phyloP scores from a whole-genome alignment of 768 basidiomycete species.

The Hygrocybe punicea region DNA sequence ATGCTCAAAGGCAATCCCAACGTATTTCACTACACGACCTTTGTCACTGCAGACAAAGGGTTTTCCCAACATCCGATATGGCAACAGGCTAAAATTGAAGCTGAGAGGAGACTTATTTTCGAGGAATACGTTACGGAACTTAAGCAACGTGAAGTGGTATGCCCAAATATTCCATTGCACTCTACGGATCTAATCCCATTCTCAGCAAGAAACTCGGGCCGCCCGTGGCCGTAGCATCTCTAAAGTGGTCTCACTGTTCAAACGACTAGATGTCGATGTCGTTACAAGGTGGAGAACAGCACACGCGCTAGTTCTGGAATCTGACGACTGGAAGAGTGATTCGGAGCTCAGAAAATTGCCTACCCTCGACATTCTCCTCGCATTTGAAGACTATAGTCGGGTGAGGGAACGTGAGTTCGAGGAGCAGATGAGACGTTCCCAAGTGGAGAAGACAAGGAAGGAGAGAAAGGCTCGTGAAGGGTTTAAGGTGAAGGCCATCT shows the following conservation, averaged over 20 bases:
- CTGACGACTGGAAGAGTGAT: slow-evolving; percentile 77
- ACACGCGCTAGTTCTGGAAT: slow-evolving; percentile 68
- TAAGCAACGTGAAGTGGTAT: slow-evolving; percentile 83
- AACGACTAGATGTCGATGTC: slow-evolving; percentile 84
- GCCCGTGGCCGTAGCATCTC: slow-evolving; percentile 74
- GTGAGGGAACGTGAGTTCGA: slow-evolving; percentile 90
- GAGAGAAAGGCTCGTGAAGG: slow-evolving; percentile 90
- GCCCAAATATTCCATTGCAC: slow-evolving; percentile 27
- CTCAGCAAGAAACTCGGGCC: slow-evolving; percentile 74
- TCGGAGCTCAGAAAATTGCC: slow-evolving; percentile 77
- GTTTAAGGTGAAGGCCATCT: slow-evolving; percentile 71
- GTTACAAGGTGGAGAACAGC: slow-evolving; percentile 91
- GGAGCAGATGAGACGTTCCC: slow-evolving; percentile 72
- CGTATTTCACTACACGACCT: slow-evolving; percentile 90
- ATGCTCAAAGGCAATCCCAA: slow-evolving; percentile 84
- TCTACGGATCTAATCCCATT: slow-evolving; percentile 1
- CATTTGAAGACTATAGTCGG: slow-evolving; percentile 92
- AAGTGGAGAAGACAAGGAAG: slow-evolving; percentile 78
- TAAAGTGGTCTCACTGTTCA: slow-evolving; percentile 82
- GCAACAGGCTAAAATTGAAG: slow-evolving; percentile 80
- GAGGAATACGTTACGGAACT: slow-evolving; percentile 89
- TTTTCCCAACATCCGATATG: slow-evolving; percentile 89
- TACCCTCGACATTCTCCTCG: slow-evolving; percentile 84
- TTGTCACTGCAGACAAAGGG: slow-evolving; percentile 80
- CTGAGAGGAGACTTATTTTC: slow-evolving; percentile 83